Percentiles rank a stretch among this genome's conserved stretches.
Conservation (phyloP, 768 basidiomycete genomes). For the Termitomyces sp. region DNA sequence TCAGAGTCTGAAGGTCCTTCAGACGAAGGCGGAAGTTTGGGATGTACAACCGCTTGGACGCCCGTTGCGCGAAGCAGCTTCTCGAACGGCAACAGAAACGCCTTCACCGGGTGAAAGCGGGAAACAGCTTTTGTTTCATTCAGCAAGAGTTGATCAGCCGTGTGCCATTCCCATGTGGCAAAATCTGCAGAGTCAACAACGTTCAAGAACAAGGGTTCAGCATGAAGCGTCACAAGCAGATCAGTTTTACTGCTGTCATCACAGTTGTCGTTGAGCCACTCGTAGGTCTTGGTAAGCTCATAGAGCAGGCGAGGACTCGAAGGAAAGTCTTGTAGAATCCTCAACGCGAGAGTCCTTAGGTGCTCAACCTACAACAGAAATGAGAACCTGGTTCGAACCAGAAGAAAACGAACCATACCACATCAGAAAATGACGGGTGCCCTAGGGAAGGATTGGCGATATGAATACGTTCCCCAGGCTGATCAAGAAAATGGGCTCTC, state of each 20-base stretch:
- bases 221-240: constrained; percentile 15
- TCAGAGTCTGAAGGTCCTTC: constrained; percentile 4
- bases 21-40: constrained; percentile 14
- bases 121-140: constrained; percentile 25
- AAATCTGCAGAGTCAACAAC: constrained; percentile 30
- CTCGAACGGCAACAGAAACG: constrained; percentile 30
- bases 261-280: constrained; percentile 33
- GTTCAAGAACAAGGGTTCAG: constrained; percentile 40
- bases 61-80: constrained; percentile 31
- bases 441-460: constrained; percentile 36
- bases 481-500: constrained; percentile 27
- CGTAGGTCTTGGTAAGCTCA: constrained; percentile 41
- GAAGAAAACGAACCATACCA: constrained; percentile 30
- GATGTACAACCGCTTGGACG: constrained; percentile 20
- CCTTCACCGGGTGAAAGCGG: constrained; percentile 26
- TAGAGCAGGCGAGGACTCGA: constrained; percentile 24
- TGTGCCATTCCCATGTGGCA: constrained; percentile 37
- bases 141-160: constrained; percentile 36
- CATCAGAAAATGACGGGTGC: constrained; percentile 34
- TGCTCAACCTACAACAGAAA: constrained; percentile 33
- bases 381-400: neutral
- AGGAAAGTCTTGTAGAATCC: constrained; percentile 24
- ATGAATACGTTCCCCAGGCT: constrained; percentile 28
- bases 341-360: constrained; percentile 28
- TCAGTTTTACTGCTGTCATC: constrained; percentile 12